phyloP scores from a whole-genome alignment of 83 land plant genomes.

The Diphasiastrum complanatum region DNA sequence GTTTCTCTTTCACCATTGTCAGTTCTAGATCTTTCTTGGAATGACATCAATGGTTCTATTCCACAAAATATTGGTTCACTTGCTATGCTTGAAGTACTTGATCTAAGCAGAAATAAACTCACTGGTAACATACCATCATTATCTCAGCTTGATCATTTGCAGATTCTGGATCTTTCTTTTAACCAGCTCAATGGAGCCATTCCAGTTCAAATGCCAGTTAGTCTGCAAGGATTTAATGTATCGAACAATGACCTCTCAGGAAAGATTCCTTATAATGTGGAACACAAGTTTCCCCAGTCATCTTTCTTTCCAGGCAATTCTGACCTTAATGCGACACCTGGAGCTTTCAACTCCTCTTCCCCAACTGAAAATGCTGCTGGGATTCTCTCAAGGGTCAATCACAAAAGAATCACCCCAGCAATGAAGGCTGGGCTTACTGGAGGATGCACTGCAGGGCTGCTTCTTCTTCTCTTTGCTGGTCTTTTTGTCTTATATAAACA shows the following conservation, averaged over 20 bases:
- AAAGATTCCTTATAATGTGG: conserved; percentile 46
- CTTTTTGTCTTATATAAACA: conserved; percentile 41
- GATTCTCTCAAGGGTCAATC: no score
- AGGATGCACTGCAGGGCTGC: conserved; percentile 54
- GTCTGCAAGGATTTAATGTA: conserved; percentile 14
- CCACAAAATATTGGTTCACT: conserved; percentile 7
- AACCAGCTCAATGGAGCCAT: conserved; percentile 21
- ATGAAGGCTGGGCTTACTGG: conserved; percentile 47
- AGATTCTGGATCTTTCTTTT: conserved; percentile 24
- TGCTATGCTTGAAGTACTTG: conserved; percentile 1
- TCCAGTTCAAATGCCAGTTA: conserved; percentile 12
- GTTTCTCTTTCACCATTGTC: conserved; percentile 45
- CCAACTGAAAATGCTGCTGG: no score
- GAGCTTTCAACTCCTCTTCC: conserved; percentile 11
- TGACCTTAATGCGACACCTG: conserved; percentile 19
- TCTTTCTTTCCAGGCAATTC: conserved; percentile 78
- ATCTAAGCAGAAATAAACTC: conserved; percentile 12
- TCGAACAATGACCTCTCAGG: conserved; percentile 30
- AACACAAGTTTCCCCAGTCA: conserved; percentile 38
- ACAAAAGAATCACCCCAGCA: conserved; percentile 31
- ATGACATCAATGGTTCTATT: conserved; percentile 47
- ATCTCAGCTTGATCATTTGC: conserved; percentile 18
- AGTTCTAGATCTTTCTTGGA: conserved; percentile 42
- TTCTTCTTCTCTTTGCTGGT: conserved; percentile 36
- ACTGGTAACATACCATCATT: conserved; percentile 21